Evolutionary conservation across 306 rosid genomes (phyloP).

Genomic region (Cicer cuneatum): DNA sequence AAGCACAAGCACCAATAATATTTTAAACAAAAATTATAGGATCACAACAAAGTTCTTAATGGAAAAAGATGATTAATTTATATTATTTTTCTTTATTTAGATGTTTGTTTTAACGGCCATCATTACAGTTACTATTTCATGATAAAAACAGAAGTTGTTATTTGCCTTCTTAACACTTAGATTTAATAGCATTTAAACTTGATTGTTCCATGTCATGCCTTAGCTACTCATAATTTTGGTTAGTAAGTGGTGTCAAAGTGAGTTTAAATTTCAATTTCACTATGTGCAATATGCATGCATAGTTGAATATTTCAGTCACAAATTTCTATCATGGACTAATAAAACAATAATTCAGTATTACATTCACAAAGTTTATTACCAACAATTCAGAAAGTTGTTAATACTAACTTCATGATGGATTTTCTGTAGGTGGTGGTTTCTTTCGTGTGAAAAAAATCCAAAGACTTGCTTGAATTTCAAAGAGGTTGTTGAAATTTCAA

Average conservation of each 20-base stretch:
- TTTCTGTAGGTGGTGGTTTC: conserved; percentile 36
- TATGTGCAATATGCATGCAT: background rate
- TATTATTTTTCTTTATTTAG: conserved; percentile 1
- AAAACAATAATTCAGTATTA: conserved; percentile 14
- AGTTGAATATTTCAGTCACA: background rate
- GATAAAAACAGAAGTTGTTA: background rate
- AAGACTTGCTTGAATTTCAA: conserved; percentile 39
- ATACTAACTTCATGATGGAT: conserved; percentile 15
- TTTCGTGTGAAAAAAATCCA: conserved; percentile 39
- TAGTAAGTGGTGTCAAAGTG: background rate
- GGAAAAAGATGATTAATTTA: background rate
- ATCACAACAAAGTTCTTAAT: background rate
- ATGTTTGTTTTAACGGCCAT: background rate
- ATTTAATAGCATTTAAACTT: background rate
- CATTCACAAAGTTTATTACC: background rate
- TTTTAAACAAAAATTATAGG: background rate
- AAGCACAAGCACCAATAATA: conserved; percentile 7
- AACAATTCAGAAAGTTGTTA: conserved; percentile 8
- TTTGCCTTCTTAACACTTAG: background rate
- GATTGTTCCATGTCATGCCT: background rate
- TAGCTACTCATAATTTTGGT: background rate
- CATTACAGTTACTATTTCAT: background rate
- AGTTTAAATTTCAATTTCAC: conserved; percentile 13
- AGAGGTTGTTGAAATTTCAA: conserved; percentile 48
- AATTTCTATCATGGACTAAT: background rate